Evolutionary conservation across 495 filamentous ascomycete species (phyloP), one percentile per base, ranked within the genome.

Genomic region (Penicillium herquei): DNA sequence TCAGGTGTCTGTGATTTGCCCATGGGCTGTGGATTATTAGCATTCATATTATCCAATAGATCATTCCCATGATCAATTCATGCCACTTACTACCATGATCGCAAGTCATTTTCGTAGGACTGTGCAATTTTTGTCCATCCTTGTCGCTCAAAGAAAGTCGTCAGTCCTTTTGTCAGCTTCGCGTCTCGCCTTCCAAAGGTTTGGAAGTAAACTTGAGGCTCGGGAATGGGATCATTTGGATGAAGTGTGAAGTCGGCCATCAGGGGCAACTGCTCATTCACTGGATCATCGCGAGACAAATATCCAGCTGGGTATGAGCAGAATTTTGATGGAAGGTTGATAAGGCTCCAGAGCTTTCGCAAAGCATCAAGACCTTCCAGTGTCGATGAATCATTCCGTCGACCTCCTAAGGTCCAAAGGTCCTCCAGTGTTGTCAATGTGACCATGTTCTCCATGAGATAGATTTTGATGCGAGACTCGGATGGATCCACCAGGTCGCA

Each of bases 181-280:
- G 34, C 39, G 17, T 63, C 63, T 12, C 43, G 54, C 45, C 51
- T 46, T 0, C 56, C 59, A 32, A 55, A 58, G 0, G 42, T 35
- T 0, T 47, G 12, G 16, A 62, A 56, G 30, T 66, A 66, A 7
- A 66, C 30, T 49, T 58, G 50, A 1, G 63, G 63, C 40, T 62
- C 47, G 11, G 62, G 62, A 17, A 47, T 39, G 0, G 45, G 32
- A 17, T 56, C 39, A 12, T 39, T 39, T 2, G 51, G 58, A 17
- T 30, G 32, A 4, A 65, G 26, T 12, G 47, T 56, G 35, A 37
- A 65, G 31, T 66, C 59, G 6, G 44, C 41, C 41, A 65, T 52
- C 12, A 47, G 35, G n/a, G 54, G 54, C 11, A 56, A 39, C 40
- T 50, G 54, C 26, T 50, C 47, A 39, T 56, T 39, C 6, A 45